A percentile compares a stretch with the other conserved stretches of the same genome.
Conservation (phyloP, 805 yeast genomes). For the Saccharomycopsis fermentans region DNA sequence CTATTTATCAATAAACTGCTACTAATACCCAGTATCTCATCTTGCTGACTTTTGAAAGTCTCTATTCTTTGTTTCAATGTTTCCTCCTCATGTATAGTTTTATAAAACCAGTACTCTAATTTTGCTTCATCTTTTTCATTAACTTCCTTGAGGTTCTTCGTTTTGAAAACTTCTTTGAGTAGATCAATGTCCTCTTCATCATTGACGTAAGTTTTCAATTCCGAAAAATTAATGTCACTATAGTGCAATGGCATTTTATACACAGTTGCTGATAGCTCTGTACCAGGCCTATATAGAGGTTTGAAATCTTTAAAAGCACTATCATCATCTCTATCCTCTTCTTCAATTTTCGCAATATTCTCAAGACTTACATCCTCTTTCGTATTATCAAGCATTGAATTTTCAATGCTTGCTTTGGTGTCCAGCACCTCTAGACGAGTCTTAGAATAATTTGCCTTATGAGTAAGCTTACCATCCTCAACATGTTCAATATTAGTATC, state of each 20-base stretch:
- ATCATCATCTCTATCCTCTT: conserved; percentile 9
- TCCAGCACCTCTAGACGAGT: not conserved
- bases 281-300: conserved; percentile 37
- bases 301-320: conserved; percentile 25
- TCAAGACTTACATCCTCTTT: conserved; percentile 1
- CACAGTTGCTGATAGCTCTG: conserved; percentile 45
- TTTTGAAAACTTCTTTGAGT: conserved; percentile 36
- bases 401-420: not conserved
- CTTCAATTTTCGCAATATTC: conserved; percentile 1
- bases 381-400: conserved; percentile 2
- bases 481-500: too few relatives aligned
- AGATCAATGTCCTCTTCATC: conserved; percentile 67
- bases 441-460: not conserved
- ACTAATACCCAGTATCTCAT: not conserved
- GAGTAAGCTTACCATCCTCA: not conserved
- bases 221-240: conserved; percentile 32
- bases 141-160: not conserved
- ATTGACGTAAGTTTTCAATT: conserved; percentile 43
- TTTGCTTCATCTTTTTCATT: conserved; percentile 24
- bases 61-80: conserved; percentile 19
- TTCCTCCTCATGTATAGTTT: conserved; percentile 18
- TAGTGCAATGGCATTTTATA: conserved; percentile 23
- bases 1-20: conserved; percentile 27
- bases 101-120: conserved; percentile 61
- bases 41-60: not conserved